Evolutionary conservation across 2,329 filamentous ascomycete species (phyloP).

Genomic region (Penicillium thymicola): DNA sequence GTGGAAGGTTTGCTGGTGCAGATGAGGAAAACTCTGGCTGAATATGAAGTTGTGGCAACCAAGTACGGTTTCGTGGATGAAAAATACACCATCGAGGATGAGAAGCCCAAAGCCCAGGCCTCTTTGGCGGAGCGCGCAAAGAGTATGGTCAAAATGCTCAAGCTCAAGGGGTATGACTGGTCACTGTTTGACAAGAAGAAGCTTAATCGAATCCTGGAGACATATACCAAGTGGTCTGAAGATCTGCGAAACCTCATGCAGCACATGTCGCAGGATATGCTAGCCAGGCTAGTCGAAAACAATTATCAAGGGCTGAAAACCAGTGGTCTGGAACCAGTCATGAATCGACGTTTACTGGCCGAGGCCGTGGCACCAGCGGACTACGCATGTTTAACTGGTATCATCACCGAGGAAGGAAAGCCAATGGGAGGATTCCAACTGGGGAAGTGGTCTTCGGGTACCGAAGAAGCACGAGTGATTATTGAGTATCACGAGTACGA

Average conservation of each 20-base stretch:
- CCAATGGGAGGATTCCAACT: conserved; percentile 20
- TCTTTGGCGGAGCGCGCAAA: conserved; percentile 25
- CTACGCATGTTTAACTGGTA: conserved; percentile 20
- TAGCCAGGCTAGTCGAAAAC: conserved; percentile 14
- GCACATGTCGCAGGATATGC: conserved; percentile 26
- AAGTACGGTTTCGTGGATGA: conserved; percentile 21
- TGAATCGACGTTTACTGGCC: conserved; percentile 23
- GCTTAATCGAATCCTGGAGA: conserved; percentile 22
- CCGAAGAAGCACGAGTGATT: conserved; percentile 16
- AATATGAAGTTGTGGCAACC: conserved; percentile 22
- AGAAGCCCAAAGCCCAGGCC: conserved; percentile 18
- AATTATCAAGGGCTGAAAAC: conserved; percentile 17
- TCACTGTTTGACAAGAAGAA: conserved; percentile 32
- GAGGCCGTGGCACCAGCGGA: conserved; percentile 19
- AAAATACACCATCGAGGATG: conserved; percentile 4
- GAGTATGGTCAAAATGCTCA: conserved; percentile 21
- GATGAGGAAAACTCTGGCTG: conserved; percentile 22
- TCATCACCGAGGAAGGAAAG: conserved; percentile 20
- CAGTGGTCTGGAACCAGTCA: conserved; percentile 25
- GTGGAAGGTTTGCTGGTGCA: conserved; percentile 22
- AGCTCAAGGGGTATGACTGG: conserved; percentile 31
- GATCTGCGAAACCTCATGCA: conserved; percentile 29
- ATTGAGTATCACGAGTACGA: conserved; percentile 30
- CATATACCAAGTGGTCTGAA: conserved; percentile 28
- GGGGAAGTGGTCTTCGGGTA: conserved; percentile 16